Conservation (phyloP, 805 yeast genomes). For the Scheffersomyces stipitis region DNA sequence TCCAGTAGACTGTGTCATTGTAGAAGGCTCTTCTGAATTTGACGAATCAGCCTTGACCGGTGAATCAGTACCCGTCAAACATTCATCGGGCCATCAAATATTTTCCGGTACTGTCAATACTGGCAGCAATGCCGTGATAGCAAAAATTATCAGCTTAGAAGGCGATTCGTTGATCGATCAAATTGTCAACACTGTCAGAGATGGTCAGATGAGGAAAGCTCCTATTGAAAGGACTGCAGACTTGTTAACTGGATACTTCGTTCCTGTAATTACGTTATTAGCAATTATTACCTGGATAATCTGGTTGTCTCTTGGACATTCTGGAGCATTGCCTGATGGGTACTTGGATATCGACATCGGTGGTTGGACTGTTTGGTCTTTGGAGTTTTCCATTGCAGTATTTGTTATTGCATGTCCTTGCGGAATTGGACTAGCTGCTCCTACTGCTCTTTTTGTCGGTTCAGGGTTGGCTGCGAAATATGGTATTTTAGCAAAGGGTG, state of each 20-base stretch:
- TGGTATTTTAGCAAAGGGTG: conserved; percentile 77
- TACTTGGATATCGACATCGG: conserved; percentile 67
- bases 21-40: conserved; percentile 48
- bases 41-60: conserved; percentile 67
- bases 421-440: conserved; percentile 83
- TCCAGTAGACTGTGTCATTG: conserved; percentile 54
- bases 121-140: conserved; percentile 55
- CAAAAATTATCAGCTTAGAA: conserved; percentile 55
- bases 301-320: conserved; percentile 61
- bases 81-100: conserved; percentile 59
- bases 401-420: conserved; percentile 86
- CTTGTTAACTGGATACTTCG: conserved; percentile 65
- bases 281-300: conserved; percentile 67
- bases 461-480: conserved; percentile 74
- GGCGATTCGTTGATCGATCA: conserved; percentile 69
- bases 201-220: conserved; percentile 70
- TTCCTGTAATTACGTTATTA: conserved; percentile 61
- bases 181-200: conserved; percentile 66
- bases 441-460: conserved; percentile 79
- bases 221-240: conserved; percentile 76
- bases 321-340: conserved; percentile 50
- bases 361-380: conserved; percentile 77
- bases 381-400: conserved; percentile 75
- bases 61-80: conserved; percentile 59
- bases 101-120: conserved; percentile 72